phyloP scores from a whole-genome alignment of 768 basidiomycete genomes.

The Heimioporus sp. region DNA sequence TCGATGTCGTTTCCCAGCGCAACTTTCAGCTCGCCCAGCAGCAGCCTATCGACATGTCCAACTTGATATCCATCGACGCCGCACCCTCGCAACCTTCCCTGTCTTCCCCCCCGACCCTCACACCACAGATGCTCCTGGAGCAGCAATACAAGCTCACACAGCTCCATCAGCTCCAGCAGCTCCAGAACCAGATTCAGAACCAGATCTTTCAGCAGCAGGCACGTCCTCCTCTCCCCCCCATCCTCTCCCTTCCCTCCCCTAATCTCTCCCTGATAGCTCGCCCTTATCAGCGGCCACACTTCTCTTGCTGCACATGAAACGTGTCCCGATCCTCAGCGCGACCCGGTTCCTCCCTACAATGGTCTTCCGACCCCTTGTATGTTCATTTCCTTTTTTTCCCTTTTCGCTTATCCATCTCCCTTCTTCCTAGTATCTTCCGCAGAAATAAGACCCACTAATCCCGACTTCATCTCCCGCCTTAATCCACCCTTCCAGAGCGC shows the following conservation, averaged over 20 bases:
- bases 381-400: constrained; percentile 23
- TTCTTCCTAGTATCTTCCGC: constrained; percentile 51
- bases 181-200: constrained; percentile 82
- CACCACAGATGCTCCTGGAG: constrained; percentile 57
- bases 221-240: constrained; percentile 20
- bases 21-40: too few relatives aligned
- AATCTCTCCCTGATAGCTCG: constrained; percentile 46
- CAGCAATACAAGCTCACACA: constrained; percentile 79
- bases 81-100: neutral
- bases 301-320: constrained; percentile 36
- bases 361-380: constrained; percentile 70
- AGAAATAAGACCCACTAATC: constrained; percentile 59
- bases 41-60: constrained; percentile 40
- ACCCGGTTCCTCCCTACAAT: constrained; percentile 37
- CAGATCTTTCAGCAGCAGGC: constrained; percentile 93
- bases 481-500: constrained; percentile 43
- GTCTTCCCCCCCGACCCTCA: constrained; percentile 25
- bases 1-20: too few relatives aligned
- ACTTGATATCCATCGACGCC: constrained; percentile 48
- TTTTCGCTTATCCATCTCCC: constrained; percentile 8
- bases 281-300: constrained; percentile 55
- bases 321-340: constrained; percentile 33
- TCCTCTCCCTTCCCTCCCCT: constrained; percentile 5
- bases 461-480: constrained; percentile 64
- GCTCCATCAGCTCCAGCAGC: constrained; percentile 72